Evolutionary conservation across 257 asterid genomes (phyloP).

Genomic region (Gardenia jasminoides): DNA sequence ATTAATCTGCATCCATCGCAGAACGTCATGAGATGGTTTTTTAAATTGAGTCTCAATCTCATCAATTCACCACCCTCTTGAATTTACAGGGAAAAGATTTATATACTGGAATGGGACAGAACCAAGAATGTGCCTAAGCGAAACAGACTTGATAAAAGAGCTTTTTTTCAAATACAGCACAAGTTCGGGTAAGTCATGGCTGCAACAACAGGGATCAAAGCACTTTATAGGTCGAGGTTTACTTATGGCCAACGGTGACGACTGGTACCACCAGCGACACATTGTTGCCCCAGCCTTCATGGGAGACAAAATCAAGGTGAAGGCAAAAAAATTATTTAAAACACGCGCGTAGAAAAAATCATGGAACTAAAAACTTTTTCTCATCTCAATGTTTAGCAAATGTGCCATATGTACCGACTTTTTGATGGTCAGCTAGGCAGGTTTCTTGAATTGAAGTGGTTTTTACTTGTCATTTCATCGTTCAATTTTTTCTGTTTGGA

Average conservation of each 20-base stretch:
- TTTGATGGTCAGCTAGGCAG: background rate
- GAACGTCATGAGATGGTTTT: background rate
- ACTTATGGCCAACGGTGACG: slow-evolving; percentile 86
- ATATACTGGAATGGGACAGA: slow-evolving; percentile 81
- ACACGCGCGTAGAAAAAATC: too few species aligned
- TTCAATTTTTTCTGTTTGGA: background rate
- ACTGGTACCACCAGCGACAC: slow-evolving; percentile 88
- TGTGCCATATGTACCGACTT: background rate
- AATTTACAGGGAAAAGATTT: slow-evolving; percentile 63
- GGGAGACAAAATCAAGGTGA: slow-evolving; percentile 81
- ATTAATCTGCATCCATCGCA: too few species aligned
- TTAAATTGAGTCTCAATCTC: background rate
- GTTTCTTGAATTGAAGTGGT: too few species aligned
- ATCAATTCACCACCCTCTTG: background rate
- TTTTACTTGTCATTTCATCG: background rate
- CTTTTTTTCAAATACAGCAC: slow-evolving; percentile 62
- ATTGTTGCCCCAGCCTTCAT: slow-evolving; percentile 91
- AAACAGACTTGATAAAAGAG: slow-evolving; percentile 63
- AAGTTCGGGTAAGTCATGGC: slow-evolving; percentile 82
- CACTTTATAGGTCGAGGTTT: slow-evolving; percentile 86
- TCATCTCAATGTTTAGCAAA: background rate
- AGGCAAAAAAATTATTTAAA: too few species aligned
- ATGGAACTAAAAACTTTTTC: too few species aligned
- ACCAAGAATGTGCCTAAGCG: slow-evolving; percentile 80
- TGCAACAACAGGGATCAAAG: slow-evolving; percentile 76